These are phyloP conservation scores for Metarhizium guizhouense DNA, from an alignment of 2,329 filamentous ascomycete species.

Conservation along the genomic window DNA sequence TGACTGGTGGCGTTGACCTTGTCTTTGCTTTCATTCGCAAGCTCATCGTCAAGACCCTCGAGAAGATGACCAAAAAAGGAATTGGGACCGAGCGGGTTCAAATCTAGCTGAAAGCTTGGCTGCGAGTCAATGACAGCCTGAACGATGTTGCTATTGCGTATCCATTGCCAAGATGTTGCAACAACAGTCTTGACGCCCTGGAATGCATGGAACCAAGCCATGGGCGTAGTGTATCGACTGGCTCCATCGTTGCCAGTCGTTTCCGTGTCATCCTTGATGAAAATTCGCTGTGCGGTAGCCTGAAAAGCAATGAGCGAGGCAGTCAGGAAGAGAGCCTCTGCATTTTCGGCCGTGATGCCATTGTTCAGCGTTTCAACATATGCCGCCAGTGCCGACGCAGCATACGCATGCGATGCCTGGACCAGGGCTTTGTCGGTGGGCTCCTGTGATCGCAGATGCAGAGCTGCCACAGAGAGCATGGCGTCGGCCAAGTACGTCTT, in stretches of 20 bases:
- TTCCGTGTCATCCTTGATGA: conserved; percentile 46
- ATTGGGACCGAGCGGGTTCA: conserved; percentile 38
- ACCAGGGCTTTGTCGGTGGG: conserved; percentile 53
- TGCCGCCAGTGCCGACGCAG: conserved; percentile 52
- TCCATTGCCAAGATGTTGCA: conserved; percentile 54
- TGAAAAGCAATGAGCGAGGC: conserved; percentile 59
- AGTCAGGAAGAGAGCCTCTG: conserved; percentile 54
- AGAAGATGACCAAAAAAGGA: conserved; percentile 55
- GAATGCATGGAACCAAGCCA: conserved; percentile 59
- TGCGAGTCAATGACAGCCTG: conserved; percentile 56
- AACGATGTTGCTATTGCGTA: conserved; percentile 47
- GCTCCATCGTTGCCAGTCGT: conserved; percentile 22
- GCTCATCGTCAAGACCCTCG: conserved; percentile 47
- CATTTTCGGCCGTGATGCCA: conserved; percentile 50
- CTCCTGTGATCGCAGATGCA: conserved; percentile 48
- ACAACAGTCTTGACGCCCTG: conserved; percentile 59
- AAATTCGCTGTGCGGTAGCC: conserved; percentile 53
- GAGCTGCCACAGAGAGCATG: conserved; percentile 53
- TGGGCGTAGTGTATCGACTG: conserved; percentile 46
- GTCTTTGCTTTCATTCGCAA: conserved; percentile 27
- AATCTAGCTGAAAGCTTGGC: conserved; percentile 51
- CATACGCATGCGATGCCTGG: conserved; percentile 55
- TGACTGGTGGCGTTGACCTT: conserved; percentile 29
- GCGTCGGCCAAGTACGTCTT: conserved; percentile 53
- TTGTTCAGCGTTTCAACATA: conserved; percentile 48